Conservation (phyloP, 306 rosid species). For the Ochetophila trinervis region DNA sequence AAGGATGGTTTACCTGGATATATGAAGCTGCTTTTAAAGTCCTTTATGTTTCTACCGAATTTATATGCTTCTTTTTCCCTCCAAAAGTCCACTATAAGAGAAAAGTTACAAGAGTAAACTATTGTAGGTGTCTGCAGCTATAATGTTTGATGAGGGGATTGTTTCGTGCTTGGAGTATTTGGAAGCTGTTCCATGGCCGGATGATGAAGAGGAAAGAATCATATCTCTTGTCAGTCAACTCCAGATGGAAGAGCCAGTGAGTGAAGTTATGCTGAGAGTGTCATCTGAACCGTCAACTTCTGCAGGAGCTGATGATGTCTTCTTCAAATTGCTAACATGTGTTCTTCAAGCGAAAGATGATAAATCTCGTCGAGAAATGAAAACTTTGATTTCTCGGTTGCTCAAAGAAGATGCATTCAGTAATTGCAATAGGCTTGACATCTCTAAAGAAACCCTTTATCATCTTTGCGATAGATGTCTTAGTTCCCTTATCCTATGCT, state of each 20-base stretch:
- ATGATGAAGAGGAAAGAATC: slow-evolving; percentile 70
- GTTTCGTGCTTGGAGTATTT: slow-evolving; percentile 66
- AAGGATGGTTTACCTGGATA: too few relatives aligned
- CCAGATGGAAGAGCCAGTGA: slow-evolving; percentile 47
- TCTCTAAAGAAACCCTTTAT: slow-evolving; percentile 74
- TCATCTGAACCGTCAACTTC: slow-evolving; percentile 60
- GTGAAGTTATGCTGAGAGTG: slow-evolving; percentile 60
- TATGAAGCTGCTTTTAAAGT: too few relatives aligned
- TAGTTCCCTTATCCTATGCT: slow-evolving; percentile 56
- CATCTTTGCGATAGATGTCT: slow-evolving; percentile 68
- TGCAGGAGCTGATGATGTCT: slow-evolving; percentile 48
- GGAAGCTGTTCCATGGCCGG: slow-evolving; percentile 88
- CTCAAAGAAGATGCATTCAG: slow-evolving; percentile 52
- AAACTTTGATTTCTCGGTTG: slow-evolving; percentile 59
- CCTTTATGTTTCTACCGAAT: not conserved
- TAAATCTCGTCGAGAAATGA: slow-evolving; percentile 85
- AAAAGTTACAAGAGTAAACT: slow-evolving; percentile 2
- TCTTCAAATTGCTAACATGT: slow-evolving; percentile 46
- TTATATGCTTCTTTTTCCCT: not conserved
- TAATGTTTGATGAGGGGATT: slow-evolving; percentile 79
- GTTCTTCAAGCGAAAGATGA: slow-evolving; percentile 87
- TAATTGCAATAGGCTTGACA: slow-evolving; percentile 48
- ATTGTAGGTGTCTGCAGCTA: slow-evolving; percentile 72
- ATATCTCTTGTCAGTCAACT: slow-evolving; percentile 54
- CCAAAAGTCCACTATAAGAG: not conserved